These are phyloP conservation scores for Alternaria novae-zelandiae DNA, from an alignment of 2,329 filamentous ascomycete genomes.

Conservation along the genomic window DNA sequence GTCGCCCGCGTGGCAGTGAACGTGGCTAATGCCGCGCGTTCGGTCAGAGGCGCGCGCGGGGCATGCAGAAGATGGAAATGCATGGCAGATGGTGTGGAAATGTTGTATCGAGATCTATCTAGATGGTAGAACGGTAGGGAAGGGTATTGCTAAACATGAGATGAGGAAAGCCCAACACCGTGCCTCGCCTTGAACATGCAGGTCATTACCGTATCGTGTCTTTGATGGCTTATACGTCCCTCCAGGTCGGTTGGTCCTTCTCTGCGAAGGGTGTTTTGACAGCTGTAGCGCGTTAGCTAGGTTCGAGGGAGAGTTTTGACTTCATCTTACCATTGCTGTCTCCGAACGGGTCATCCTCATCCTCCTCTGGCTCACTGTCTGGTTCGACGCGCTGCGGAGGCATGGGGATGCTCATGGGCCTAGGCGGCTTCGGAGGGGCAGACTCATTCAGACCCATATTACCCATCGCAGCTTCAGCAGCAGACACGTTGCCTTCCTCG, in stretches of 20 bases:
- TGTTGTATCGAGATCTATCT: background rate
- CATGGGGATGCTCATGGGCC: constrained; percentile 53
- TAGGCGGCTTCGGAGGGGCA: constrained; percentile 58
- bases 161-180: background rate
- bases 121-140: background rate
- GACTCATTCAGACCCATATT: constrained; percentile 52
- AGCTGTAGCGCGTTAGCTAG: constrained; percentile 42
- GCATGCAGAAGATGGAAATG: background rate
- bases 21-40: constrained; percentile 3
- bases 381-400: constrained; percentile 54
- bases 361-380: constrained; percentile 62
- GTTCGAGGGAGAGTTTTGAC: too few species aligned
- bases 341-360: constrained; percentile 85
- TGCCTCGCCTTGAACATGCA: background rate
- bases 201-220: background rate
- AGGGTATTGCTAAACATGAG: constrained; percentile 8
- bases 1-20: constrained; percentile 32
- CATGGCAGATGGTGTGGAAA: background rate
- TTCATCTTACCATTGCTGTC: constrained; percentile 74
- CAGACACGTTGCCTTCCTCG: constrained; percentile 38
- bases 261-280: constrained; percentile 60
- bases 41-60: background rate
- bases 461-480: constrained; percentile 53
- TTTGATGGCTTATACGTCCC: constrained; percentile 39
- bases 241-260: constrained; percentile 43